Evolutionary conservation across 2,329 filamentous ascomycete genomes (phyloP), one percentile per base, ranked within the genome.

Genomic region (Aspergillus sp.): DNA sequence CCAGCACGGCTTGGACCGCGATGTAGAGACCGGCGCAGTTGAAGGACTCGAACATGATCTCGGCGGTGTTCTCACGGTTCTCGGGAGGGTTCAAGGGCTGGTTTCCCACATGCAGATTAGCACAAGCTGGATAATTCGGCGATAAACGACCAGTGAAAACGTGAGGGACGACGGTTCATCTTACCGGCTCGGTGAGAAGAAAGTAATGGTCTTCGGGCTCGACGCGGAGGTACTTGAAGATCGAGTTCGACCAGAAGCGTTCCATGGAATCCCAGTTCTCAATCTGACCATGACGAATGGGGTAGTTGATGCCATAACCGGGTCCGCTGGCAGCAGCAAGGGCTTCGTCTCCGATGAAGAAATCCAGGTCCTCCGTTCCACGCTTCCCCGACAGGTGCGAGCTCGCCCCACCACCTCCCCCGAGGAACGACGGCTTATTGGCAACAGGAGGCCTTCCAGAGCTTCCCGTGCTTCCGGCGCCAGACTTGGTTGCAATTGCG

Each of bases 181-280:
- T 71, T 82, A 96, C 92, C 54, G 94, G 94, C 73, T 99, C 94
- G 56, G 94, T 99, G 54, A 99, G 85, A 57, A 99, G 85, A 75
- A 99, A 99, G 79, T 96, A 92, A 75, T 99, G 94, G 71, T 99
- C 94, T 77, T 99, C 94, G 26, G 94, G 94, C 76, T 99, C 94
- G 62, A 99, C 94, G 65, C 94, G 86, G 49, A 99, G 83, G 70
- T 99, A 99, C 74, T 99, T 99, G 84, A 99, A 99, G 77, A 99
- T 99, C 58, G 94, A 99, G 79, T 97, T 97, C 62, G 95, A 97
- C 94, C 94, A 99, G 79, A 97, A 99, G 58, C 94, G 87, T 75
- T 99, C 94, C 94, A 99, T 99, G 67, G 96, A 90, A 76, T 99
- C 94, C 94, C 94, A 99, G 72, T 99, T 97, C 78, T 99, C 94